phyloP scores from a whole-genome alignment of 495 filamentous ascomycete genomes.

The Xylaria telfairii region DNA sequence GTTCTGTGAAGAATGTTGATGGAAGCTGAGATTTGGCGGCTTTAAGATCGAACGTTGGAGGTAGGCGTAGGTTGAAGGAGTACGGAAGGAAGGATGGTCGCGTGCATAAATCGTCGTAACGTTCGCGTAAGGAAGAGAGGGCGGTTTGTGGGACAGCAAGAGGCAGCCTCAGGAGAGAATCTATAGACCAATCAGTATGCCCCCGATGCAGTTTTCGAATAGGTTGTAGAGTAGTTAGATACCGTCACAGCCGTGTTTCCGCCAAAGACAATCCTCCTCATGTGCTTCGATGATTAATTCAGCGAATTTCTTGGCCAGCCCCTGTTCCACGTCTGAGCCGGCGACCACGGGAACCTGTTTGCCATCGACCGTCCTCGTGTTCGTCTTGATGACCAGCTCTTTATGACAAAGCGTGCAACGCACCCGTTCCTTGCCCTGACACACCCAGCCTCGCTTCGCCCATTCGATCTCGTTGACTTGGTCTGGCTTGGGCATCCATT shows the following conservation, averaged over 20 bases:
- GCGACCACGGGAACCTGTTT: conserved; percentile 61
- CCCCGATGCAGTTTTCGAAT: conserved; percentile 34
- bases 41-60: conserved; percentile 54
- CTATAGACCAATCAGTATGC: conserved; percentile 44
- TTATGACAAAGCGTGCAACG: conserved; percentile 81
- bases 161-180: conserved; percentile 54
- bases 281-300: conserved; percentile 77
- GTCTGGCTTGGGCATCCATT: conserved; percentile 84
- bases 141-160: conserved; percentile 64
- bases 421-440: conserved; percentile 80
- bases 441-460: conserved; percentile 94
- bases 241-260: conserved; percentile 84
- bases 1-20: conserved; percentile 49
- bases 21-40: conserved; percentile 56
- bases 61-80: conserved; percentile 57
- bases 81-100: conserved; percentile 58
- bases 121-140: conserved; percentile 60
- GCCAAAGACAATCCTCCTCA: conserved; percentile 85
- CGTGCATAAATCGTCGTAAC: conserved; percentile 62
- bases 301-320: conserved; percentile 77
- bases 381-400: conserved; percentile 81
- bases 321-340: conserved; percentile 62
- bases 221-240: conserved; percentile 47
- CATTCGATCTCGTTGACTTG: conserved; percentile 88
- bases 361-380: conserved; percentile 68